phyloP scores from a whole-genome alignment of 345 rosid genomes.

The Psidium guajava region DNA sequence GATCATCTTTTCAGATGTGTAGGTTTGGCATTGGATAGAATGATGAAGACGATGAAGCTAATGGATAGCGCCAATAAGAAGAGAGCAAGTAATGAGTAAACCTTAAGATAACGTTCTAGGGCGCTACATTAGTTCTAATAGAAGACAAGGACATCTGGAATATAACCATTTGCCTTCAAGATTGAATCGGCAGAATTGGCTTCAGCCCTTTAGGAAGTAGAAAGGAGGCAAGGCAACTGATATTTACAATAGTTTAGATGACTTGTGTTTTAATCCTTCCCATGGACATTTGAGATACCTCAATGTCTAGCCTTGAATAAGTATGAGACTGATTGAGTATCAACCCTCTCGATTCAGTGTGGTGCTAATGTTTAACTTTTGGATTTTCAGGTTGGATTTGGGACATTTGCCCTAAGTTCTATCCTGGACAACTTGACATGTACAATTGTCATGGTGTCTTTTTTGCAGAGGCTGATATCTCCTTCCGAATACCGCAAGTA shows the following conservation, averaged over 20 bases:
- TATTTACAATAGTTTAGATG: background rate
- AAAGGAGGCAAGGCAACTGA: background rate
- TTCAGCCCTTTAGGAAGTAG: background rate
- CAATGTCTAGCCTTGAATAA: background rate
- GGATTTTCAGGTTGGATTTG: constrained; percentile 62
- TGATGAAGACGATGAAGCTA: too few species aligned
- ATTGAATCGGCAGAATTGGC: background rate
- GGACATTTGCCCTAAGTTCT: constrained; percentile 86
- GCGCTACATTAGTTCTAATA: too few species aligned
- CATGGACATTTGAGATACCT: background rate
- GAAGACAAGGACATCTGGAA: background rate
- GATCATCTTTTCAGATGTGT: too few species aligned
- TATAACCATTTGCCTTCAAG: background rate
- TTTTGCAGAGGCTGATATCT: constrained; percentile 79
- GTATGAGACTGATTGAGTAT: background rate
- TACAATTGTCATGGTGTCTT: constrained; percentile 93
- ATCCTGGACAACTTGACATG: constrained; percentile 91
- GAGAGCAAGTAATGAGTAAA: too few species aligned
- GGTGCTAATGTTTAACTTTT: background rate
- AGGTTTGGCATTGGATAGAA: too few species aligned
- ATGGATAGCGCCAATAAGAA: too few species aligned
- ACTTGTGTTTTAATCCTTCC: background rate
- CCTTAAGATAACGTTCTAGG: too few species aligned
- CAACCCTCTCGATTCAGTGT: background rate
- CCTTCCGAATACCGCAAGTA: constrained; percentile 94